Conservation (phyloP, 192 early-diverging fungal species). For the Mortierella claussenii region DNA sequence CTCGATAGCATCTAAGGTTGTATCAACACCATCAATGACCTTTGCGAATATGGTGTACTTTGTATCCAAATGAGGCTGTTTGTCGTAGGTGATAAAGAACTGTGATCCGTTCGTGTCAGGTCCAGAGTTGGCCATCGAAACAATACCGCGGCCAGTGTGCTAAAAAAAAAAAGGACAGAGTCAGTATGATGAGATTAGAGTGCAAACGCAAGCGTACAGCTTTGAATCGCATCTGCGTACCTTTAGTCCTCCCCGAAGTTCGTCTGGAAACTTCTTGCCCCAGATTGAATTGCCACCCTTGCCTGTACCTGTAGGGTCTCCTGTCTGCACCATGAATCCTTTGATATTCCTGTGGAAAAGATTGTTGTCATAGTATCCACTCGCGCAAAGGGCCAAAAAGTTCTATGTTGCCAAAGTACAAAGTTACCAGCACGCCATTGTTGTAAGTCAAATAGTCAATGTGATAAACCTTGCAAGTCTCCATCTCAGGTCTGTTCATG, state of each 20-base stretch:
- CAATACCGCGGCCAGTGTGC: constrained; percentile 88
- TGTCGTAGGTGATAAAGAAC: constrained; percentile 91
- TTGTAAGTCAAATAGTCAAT: no score
- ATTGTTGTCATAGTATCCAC: constrained; percentile 90
- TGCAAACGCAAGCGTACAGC: neutral
- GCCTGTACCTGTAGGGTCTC: constrained; percentile 87
- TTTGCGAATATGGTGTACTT: constrained; percentile 95
- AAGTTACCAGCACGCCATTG: no score
- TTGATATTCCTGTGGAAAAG: constrained; percentile 88
- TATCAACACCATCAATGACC: constrained; percentile 89
- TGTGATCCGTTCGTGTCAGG: constrained; percentile 91
- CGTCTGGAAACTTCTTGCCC: constrained; percentile 84
- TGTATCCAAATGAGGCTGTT: constrained; percentile 87
- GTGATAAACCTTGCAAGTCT: no score
- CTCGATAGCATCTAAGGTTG: constrained; percentile 86
- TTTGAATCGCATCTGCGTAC: constrained; percentile 41
- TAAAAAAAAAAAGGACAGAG: no score
- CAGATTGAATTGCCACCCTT: constrained; percentile 91
- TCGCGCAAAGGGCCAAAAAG: constrained; percentile 96
- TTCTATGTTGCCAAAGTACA: constrained; percentile 67
- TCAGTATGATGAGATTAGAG: constrained; percentile 5
- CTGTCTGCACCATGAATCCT: constrained; percentile 92
- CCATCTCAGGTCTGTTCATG: no score
- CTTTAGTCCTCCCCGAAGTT: constrained; percentile 80
- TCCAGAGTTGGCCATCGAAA: constrained; percentile 94